Conservation (phyloP, 148 eudicot genomes). For the Rhododendron henanense region DNA sequence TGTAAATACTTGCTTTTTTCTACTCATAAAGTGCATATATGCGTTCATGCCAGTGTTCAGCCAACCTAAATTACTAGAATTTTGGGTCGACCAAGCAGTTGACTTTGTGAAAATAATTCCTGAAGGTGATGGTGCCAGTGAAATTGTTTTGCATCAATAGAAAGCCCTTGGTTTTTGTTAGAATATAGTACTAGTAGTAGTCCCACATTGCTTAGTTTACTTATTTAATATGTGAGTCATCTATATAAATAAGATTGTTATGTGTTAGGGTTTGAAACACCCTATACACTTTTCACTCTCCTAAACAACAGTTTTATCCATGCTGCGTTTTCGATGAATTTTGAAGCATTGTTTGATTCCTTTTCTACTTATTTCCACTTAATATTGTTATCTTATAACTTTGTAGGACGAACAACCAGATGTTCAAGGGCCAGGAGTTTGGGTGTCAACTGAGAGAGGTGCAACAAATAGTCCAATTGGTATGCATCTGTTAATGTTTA, state of each 20-base stretch:
- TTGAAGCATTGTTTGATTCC: neutral
- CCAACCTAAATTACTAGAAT: neutral
- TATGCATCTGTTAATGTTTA: constrained; percentile 23
- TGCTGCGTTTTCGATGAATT: neutral
- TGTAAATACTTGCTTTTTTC: neutral
- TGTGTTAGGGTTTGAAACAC: no score
- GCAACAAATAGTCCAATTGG: constrained; percentile 92
- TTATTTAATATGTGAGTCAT: no score
- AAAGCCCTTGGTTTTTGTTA: neutral
- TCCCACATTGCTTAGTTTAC: no score
- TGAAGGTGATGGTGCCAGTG: neutral
- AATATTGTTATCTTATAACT: neutral
- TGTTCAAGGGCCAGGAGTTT: constrained; percentile 86
- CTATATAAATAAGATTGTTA: no score
- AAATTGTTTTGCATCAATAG: neutral
- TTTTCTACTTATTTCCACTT: neutral
- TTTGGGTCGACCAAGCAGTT: neutral
- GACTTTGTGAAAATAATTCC: neutral
- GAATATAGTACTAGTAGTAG: no score
- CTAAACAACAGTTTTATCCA: neutral
- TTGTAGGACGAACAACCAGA: constrained; percentile 91
- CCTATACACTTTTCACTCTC: no score
- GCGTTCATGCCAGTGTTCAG: neutral
- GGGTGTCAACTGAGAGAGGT: constrained; percentile 87
- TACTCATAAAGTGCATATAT: neutral